These are phyloP conservation scores for Plasmodium coatneyi DNA, from an alignment of 169 alveolate genomes.

Conservation along the genomic window DNA sequence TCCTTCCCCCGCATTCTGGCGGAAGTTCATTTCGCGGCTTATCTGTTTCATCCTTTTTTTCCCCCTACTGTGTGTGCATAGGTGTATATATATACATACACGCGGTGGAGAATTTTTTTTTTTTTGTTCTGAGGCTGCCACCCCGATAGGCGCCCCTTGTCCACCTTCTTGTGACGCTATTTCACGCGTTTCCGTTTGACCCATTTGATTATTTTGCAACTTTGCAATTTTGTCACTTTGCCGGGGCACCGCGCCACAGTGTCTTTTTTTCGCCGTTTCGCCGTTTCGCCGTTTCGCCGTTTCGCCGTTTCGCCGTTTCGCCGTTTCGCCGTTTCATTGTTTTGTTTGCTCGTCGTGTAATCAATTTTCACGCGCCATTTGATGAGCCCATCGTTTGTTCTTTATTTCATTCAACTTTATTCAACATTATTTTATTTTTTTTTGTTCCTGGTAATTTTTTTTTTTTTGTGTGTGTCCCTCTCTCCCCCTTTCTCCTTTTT, in stretches of 20 bases:
- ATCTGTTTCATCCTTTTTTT: not conserved
- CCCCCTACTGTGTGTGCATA: not conserved
- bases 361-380: not conserved
- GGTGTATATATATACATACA: not conserved
- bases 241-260: not conserved
- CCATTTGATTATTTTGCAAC: not conserved
- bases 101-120: not conserved
- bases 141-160: not conserved
- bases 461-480: not conserved
- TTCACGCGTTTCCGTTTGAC: not conserved
- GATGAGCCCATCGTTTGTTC: not conserved
- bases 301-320: not conserved
- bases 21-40: not conserved
- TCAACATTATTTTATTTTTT: not conserved
- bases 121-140: not conserved
- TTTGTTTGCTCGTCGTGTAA: not conserved
- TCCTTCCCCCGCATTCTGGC: not conserved
- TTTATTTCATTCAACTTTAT: not conserved
- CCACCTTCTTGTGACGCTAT: not conserved
- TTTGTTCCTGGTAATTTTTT: slow-evolving; percentile 4
- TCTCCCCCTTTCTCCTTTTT: not conserved
- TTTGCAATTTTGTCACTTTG: not conserved
- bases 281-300: not conserved
- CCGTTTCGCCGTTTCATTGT: not conserved
- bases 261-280: not conserved